These are phyloP conservation scores for Cordyceps cateniannulata DNA, from an alignment of 2,329 filamentous ascomycete genomes.

Conservation along the genomic window DNA sequence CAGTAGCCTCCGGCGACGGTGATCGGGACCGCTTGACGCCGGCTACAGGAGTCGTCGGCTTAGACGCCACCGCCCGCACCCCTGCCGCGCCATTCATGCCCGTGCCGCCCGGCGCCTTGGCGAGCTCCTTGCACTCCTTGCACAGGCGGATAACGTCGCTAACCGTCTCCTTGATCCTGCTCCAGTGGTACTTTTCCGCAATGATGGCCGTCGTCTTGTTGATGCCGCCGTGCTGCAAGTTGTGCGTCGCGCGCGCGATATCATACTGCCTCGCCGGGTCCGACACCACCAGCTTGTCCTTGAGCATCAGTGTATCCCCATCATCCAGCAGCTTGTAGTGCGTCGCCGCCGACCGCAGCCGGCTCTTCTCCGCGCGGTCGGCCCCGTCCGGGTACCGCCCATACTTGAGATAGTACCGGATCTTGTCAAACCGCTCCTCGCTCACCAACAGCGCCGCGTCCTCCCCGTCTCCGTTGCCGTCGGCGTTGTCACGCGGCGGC, in stretches of 20 bases:
- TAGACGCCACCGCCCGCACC: constrained; percentile 16
- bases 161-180: constrained; percentile 95
- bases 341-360: constrained; percentile 84
- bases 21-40: constrained; percentile 12
- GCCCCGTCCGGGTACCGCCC: constrained; percentile 89
- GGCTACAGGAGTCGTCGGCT: constrained; percentile 24
- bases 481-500: constrained; percentile 14
- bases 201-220: constrained; percentile 97
- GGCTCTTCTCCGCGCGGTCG: constrained; percentile 91
- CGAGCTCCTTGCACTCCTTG: constrained; percentile 75
- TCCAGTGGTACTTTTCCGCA: constrained; percentile 94
- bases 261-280: constrained; percentile 87
- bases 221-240: constrained; percentile 77
- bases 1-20: background rate
- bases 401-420: constrained; percentile 93
- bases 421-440: constrained; percentile 98
- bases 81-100: constrained; percentile 18
- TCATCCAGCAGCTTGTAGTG: constrained; percentile 81
- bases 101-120: constrained; percentile 42
- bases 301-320: constrained; percentile 83
- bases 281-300: constrained; percentile 94
- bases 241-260: constrained; percentile 73
- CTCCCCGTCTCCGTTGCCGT: constrained; percentile 34
- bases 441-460: constrained; percentile 56
- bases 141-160: constrained; percentile 92